Conservation (phyloP, 2,329 filamentous ascomycete species). For the Bertia moriformis region DNA sequence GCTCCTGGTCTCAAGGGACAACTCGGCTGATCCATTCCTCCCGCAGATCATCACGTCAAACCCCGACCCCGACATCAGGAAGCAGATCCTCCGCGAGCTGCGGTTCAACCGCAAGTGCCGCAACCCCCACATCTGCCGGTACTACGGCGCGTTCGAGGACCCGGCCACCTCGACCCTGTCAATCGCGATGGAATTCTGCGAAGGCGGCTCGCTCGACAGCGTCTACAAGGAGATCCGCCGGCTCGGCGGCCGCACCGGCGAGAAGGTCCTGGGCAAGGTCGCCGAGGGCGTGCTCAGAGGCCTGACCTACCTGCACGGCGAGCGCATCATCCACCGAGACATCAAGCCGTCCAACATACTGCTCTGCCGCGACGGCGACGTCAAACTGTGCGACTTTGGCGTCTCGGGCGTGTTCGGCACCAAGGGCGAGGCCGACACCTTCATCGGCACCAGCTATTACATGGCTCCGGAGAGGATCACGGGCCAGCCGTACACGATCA, state of each 20-base stretch:
- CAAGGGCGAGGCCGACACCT: constrained; percentile 95
- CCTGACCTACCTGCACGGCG: constrained; percentile 82
- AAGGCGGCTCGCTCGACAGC: constrained; percentile 87
- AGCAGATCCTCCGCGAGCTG: constrained; percentile 90
- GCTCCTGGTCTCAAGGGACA: too few species aligned
- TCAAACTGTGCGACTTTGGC: constrained; percentile 96
- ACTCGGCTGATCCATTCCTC: constrained; percentile 1
- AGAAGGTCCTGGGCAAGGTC: constrained; percentile 93
- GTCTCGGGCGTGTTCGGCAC: constrained; percentile 96
- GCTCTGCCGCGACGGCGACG: constrained; percentile 77
- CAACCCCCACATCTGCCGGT: constrained; percentile 88
- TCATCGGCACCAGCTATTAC: constrained; percentile 97
- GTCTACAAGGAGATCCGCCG: constrained; percentile 97
- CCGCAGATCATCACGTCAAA: constrained; percentile 88
- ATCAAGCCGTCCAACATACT: constrained; percentile 98
- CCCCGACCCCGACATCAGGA: constrained; percentile 93
- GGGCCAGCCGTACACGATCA: constrained; percentile 94
- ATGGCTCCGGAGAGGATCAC: constrained; percentile 98
- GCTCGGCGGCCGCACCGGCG: constrained; percentile 81
- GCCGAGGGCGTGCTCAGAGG: constrained; percentile 89
- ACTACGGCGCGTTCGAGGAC: constrained; percentile 94
- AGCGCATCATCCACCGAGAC: constrained; percentile 96
- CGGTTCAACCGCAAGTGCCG: constrained; percentile 97
- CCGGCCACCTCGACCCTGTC: constrained; percentile 92
- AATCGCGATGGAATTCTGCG: constrained; percentile 98